Percentiles rank a stretch among this genome's conserved stretches.
These are phyloP conservation scores for Paxillus rubicundulus DNA, from an alignment of 768 basidiomycete species.

Conservation along the genomic window DNA sequence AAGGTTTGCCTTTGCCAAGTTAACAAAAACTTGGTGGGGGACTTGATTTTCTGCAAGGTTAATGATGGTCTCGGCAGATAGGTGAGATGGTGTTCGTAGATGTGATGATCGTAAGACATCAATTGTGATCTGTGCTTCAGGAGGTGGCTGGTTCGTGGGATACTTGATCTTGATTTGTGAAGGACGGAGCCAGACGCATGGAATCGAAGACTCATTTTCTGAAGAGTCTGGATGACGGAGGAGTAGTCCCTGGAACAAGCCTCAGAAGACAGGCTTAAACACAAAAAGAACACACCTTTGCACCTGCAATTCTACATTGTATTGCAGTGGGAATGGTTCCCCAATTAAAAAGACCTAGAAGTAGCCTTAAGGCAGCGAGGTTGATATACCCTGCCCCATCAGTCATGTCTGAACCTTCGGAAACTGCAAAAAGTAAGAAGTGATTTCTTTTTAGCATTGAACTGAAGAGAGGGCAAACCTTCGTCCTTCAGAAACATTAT, in stretches of 20 bases:
- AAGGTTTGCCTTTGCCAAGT: constrained; percentile 37
- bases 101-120: constrained; percentile 55
- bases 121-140: constrained; percentile 46
- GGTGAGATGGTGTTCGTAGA: constrained; percentile 41
- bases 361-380: constrained; percentile 32
- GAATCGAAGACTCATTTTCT: constrained; percentile 13
- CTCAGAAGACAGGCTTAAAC: neutral
- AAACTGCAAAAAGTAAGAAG: neutral
- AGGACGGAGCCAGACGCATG: constrained; percentile 34
- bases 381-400: constrained; percentile 54
- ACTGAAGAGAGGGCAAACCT: constrained; percentile 28
- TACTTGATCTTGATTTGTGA: constrained; percentile 51
- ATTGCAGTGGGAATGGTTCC: constrained; percentile 44
- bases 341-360: constrained; percentile 36
- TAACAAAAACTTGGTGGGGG: constrained; percentile 37
- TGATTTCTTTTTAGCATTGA: neutral
- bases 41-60: constrained; percentile 68
- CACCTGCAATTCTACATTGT: constrained; percentile 48
- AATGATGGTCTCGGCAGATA: constrained; percentile 58
- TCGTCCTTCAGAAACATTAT: constrained; percentile 47
- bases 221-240: constrained; percentile 29
- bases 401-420: constrained; percentile 45
- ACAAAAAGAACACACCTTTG: constrained; percentile 33
- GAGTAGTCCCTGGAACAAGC: constrained; percentile 19
- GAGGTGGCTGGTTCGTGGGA: constrained; percentile 22